A percentile compares a stretch with the other conserved stretches of the same genome.
phyloP scores from a whole-genome alignment of 345 rosid genomes.

The Litchi chinensis region DNA sequence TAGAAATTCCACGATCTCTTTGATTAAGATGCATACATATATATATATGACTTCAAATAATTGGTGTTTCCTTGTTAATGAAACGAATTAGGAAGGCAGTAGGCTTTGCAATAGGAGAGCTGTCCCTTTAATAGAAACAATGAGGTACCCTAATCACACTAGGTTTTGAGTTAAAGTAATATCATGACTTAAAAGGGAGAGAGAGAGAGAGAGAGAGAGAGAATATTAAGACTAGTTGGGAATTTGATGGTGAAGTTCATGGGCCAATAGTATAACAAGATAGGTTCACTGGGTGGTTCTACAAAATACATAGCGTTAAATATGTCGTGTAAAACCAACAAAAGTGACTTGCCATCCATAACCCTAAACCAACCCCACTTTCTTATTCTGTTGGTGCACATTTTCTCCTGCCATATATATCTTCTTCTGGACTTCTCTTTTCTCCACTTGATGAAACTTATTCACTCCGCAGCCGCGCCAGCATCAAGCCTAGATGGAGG shows the following conservation, averaged over 20 bases:
- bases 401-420: slow-evolving; percentile 40
- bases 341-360: slow-evolving; percentile 77
- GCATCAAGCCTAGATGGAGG: slow-evolving; percentile 28
- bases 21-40: slow-evolving; percentile 5
- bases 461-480: slow-evolving; percentile 1
- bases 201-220: neutral
- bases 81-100: slow-evolving; percentile 40
- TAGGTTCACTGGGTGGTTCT: slow-evolving; percentile 36
- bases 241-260: slow-evolving; percentile 25
- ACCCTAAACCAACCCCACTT: slow-evolving; percentile 65
- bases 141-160: slow-evolving; percentile 28
- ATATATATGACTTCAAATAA: slow-evolving; percentile 6
- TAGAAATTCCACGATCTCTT: neutral
- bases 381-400: slow-evolving; percentile 31
- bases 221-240: slow-evolving; percentile 14
- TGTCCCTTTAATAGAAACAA: slow-evolving; percentile 41
- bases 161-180: slow-evolving; percentile 49
- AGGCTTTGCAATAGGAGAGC: slow-evolving; percentile 46
- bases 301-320: slow-evolving; percentile 32
- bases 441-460: slow-evolving; percentile 33
- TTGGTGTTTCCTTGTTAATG: slow-evolving; percentile 27
- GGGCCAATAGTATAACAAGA: slow-evolving; percentile 34
- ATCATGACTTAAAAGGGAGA: slow-evolving; percentile 34
- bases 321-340: slow-evolving; percentile 73
- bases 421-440: slow-evolving; percentile 37